Percentiles rank a stretch among this genome's conserved stretches.
These are phyloP conservation scores for Ganoderma lucidum DNA, from an alignment of 1,284 basidiomycete species.

Conservation along the genomic window DNA sequence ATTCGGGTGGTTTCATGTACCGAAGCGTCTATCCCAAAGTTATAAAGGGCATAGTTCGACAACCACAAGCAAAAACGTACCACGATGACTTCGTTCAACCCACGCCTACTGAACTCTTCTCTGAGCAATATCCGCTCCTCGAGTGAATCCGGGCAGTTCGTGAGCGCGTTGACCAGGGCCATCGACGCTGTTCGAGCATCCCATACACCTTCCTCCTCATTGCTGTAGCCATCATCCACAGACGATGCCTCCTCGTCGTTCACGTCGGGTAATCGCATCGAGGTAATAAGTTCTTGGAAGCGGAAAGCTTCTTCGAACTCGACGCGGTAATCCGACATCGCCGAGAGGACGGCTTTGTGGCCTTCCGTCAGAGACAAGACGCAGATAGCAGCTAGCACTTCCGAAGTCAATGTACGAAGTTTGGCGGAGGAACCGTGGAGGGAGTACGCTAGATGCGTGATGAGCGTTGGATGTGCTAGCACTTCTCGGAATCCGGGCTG, in stretches of 20 bases:
- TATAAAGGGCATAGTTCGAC: slow-evolving; percentile 4
- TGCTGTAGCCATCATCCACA: slow-evolving; percentile 48
- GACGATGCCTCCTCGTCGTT: slow-evolving; percentile 45
- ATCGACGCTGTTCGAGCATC: slow-evolving; percentile 82
- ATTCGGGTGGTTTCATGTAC: slow-evolving; percentile 81
- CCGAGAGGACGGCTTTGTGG: slow-evolving; percentile 76
- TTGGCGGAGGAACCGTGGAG: slow-evolving; percentile 76
- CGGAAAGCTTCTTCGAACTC: slow-evolving; percentile 80
- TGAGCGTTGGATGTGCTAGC: slow-evolving; percentile 68
- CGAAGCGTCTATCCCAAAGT: slow-evolving; percentile 62
- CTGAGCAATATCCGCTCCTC: slow-evolving; percentile 83
- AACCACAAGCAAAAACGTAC: slow-evolving; percentile 54
- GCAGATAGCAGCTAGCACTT: slow-evolving; percentile 86
- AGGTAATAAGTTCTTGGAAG: slow-evolving; percentile 79
- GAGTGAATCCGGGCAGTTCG: slow-evolving; percentile 77
- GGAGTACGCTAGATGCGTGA: slow-evolving; percentile 79
- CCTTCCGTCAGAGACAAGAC: slow-evolving; percentile 78
- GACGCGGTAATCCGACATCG: slow-evolving; percentile 81
- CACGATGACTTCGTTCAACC: slow-evolving; percentile 84
- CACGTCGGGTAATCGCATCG: slow-evolving; percentile 64
- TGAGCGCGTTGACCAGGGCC: slow-evolving; percentile 83
- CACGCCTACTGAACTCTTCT: slow-evolving; percentile 83
- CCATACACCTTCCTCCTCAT: slow-evolving; percentile 78
- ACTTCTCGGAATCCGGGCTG: slow-evolving; percentile 78
- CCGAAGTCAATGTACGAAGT: slow-evolving; percentile 75